These are phyloP conservation scores for Candida albicans DNA, from an alignment of 1,139 yeast species.

Conservation along the genomic window DNA sequence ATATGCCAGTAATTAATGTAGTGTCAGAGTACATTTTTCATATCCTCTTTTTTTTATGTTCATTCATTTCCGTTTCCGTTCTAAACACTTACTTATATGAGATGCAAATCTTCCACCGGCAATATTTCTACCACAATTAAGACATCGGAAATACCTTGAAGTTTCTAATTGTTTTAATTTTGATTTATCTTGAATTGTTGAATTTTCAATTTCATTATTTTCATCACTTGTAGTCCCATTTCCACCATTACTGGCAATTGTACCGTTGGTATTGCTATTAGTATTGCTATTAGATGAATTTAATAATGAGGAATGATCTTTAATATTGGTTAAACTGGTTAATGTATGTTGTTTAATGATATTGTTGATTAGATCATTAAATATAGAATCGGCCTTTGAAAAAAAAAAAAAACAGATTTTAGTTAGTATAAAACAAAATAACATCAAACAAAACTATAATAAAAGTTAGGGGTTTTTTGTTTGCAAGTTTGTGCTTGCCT, in stretches of 20 bases:
- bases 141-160: conserved; percentile 67
- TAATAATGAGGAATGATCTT: conserved; percentile 13
- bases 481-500: neutral
- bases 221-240: neutral
- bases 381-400: conserved; percentile 29
- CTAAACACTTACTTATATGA: conserved; percentile 85
- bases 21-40: too few species aligned
- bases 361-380: conserved; percentile 36
- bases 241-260: neutral
- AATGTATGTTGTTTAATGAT: conserved; percentile 37
- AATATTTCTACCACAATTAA: conserved; percentile 78
- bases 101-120: conserved; percentile 93
- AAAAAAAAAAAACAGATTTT: neutral
- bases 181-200: conserved; percentile 42
- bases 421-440: neutral
- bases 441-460: conserved; percentile 3
- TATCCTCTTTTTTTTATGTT: too few species aligned
- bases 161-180: conserved; percentile 41
- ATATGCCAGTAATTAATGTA: too few species aligned
- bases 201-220: conserved; percentile 16
- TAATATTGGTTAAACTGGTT: conserved; percentile 26
- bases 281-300: conserved; percentile 27
- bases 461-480: neutral
- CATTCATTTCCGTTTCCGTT: conserved; percentile 27
- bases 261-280: neutral